Evolutionary conservation across 441 rosid genomes (phyloP), one percentile per base, ranked within the genome.

Genomic region (Croton laevigatus): DNA sequence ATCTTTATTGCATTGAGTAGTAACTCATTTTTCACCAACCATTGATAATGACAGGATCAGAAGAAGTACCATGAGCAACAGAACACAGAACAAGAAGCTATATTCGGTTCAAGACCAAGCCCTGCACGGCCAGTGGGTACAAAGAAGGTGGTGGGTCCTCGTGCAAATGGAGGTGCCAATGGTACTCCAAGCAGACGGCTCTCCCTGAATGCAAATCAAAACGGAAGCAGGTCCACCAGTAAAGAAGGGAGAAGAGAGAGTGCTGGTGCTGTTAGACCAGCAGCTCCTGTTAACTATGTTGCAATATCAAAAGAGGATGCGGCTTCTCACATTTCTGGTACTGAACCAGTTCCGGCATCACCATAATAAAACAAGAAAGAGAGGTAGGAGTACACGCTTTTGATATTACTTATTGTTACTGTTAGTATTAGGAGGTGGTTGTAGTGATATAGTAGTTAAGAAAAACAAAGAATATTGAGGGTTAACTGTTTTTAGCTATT

Each of bases 41-140:
- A 74, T 53, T 70, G 73, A 45, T 71, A 27, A 71, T 58, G 4
- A 13, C 76, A 90, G 97, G 98, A 92, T 76, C 93, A 89, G 62
- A 92, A 94, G 91, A 94, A 94, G 91, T 85, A 71, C 80, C 83
- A 85, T 40, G 98, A 94, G 76, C 96, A 81, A 81, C 96, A 88
- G 75, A 87, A 64, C 86, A 63, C 88, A 58, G 97, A 94, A 68
- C 97, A 89, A 80, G 98, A 94, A 69, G 32, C 88, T 60, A 79
- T 77, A 5, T 89, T 87, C n/a, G 85, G 91, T 67, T 75, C 96
- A 20, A 90, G 82, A 74, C 88, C 97, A 14, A 94, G 98, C 79
- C 98, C 98, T 60, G 99, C 97, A 20, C 85, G 96, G 70, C 84
- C 94, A 0, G 83, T 71, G 2, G 75, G 89, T 70, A 63, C 89